phyloP scores from a whole-genome alignment of 805 yeast species.

The Candida lessepsii region DNA sequence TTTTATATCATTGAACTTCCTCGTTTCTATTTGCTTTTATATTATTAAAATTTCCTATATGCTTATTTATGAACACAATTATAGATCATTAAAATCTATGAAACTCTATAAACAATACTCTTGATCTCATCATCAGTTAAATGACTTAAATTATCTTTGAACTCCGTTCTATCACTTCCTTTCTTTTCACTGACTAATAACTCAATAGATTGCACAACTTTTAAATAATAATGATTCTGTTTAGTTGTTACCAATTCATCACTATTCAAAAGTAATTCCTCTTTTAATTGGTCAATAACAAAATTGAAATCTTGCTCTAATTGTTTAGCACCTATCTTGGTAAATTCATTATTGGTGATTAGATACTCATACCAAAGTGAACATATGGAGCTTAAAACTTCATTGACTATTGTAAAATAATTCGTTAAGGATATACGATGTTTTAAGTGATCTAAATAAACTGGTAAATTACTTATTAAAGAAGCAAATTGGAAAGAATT shows the following conservation, averaged over 20 bases:
- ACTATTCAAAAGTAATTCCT: constrained; percentile 18
- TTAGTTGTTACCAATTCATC: constrained; percentile 14
- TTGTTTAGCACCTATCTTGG: constrained; percentile 31
- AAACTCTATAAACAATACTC: constrained; percentile 27
- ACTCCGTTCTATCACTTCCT: constrained; percentile 21
- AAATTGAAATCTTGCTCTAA: constrained; percentile 30
- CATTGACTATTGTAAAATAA: constrained; percentile 28
- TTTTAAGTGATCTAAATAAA: constrained; percentile 24
- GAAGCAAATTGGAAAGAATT: constrained; percentile 21
- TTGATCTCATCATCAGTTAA: constrained; percentile 22
- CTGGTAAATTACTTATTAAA: constrained; percentile 25
- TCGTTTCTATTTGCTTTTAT: too few species aligned
- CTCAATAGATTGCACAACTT: constrained; percentile 29
- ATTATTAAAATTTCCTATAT: too few species aligned
- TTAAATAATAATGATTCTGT: constrained; percentile 23
- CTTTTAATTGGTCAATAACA: constrained; percentile 18
- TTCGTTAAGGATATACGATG: constrained; percentile 28
- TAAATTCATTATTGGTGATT: constrained; percentile 39
- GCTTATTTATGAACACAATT: too few species aligned
- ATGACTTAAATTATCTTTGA: constrained; percentile 17
- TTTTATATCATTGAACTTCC: too few species aligned
- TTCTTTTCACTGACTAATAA: constrained; percentile 19
- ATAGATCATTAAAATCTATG: too few species aligned
- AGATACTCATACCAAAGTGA: constrained; percentile 35
- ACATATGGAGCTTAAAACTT: constrained; percentile 26